A percentile compares a stretch with the other conserved stretches of the same genome.
These are phyloP conservation scores for Neofusicoccum parvum DNA, from an alignment of 2,329 filamentous ascomycete genomes.

Conservation along the genomic window DNA sequence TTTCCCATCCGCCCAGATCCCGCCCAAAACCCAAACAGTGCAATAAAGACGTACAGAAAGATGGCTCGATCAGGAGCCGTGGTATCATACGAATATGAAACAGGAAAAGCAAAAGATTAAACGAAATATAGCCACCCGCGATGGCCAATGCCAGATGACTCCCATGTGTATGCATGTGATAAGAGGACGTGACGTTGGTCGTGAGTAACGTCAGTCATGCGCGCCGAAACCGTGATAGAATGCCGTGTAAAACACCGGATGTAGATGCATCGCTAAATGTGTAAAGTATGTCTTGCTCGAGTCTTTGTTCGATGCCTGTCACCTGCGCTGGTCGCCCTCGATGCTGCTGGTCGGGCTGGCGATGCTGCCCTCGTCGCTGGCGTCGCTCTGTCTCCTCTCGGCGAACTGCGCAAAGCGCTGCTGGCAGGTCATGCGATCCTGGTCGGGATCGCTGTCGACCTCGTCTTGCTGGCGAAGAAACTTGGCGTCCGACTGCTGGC, in stretches of 20 bases:
- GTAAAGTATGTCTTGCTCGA: conserved; percentile 2
- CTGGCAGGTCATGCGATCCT: conserved; percentile 8
- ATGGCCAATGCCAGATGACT: neutral
- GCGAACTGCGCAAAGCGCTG: conserved; percentile 6
- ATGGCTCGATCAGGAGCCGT: conserved; percentile 6
- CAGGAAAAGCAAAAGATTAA: conserved; percentile 6
- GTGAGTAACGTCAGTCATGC: conserved; percentile 17
- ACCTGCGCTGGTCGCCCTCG: neutral
- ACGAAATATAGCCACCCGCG: neutral
- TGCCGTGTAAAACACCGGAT: conserved; percentile 14
- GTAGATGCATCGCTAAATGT: conserved; percentile 17
- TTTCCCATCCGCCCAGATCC: neutral
- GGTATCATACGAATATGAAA: conserved; percentile 20
- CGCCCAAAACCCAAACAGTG: neutral
- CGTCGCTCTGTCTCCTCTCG: conserved; percentile 2
- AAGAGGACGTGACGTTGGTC: conserved; percentile 12
- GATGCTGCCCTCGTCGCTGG: conserved; percentile 14
- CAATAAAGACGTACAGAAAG: conserved; percentile 4
- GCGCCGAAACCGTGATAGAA: conserved; percentile 6
- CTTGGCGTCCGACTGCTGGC: conserved; percentile 13
- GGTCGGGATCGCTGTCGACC: conserved; percentile 14
- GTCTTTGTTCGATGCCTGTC: neutral
- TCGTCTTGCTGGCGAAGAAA: conserved; percentile 3
- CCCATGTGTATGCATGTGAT: conserved; percentile 9
- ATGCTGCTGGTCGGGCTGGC: conserved; percentile 12